Evolutionary conservation across 805 yeast genomes (phyloP), one percentile per base, ranked within the genome.

Genomic region (Metschnikowia henanensis): DNA sequence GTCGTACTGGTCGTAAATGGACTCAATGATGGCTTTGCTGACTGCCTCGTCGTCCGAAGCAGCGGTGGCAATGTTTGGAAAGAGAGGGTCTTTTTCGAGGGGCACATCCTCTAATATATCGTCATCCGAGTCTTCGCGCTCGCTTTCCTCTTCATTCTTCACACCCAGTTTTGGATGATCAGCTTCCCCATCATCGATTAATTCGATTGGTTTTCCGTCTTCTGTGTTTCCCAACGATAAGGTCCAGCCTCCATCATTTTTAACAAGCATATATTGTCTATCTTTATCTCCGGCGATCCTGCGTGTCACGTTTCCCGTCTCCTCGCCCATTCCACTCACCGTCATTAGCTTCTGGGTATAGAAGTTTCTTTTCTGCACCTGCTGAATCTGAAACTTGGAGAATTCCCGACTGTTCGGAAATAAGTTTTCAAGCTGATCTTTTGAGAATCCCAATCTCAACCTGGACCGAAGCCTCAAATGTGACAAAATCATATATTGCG

Each of bases 401-500:
- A 94, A 94, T 47, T 90, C 97, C 79, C 87, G 75, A 41, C 91
- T 80, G 56, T 87, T 75, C 0, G 97, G 95, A 55, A 92, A 94
- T 42, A 89, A 67, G 4, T 77, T 68, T 51, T 87, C 87, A 28
- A 94, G 70, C 57, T 94, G 97, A n/a, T 87, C 90, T 45, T 90
- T 87, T 0, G 92, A 74, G 58, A 87, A 91, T 1, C 99, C 99
- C 96, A 94, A 84, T 67, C 99, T 81, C 60, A 94, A 75, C 45
- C 99, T 70, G 0, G 97, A 91, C 49, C 89, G 76, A 20, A 90
- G 67, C 44, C 99, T 64, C 13, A 95, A 75, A 46, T 87, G 88
- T 8, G 94, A 87, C 10, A 94, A 66, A 3, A 89, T 79, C 78
- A 90, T 88, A 59, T 94, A 94, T 59, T 90, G 97, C 0, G 96